A percentile compares a stretch with the other conserved stretches of the same genome.
Conservation (phyloP, 2,329 filamentous ascomycete genomes). For the Allantophomopsis lycopodina region DNA sequence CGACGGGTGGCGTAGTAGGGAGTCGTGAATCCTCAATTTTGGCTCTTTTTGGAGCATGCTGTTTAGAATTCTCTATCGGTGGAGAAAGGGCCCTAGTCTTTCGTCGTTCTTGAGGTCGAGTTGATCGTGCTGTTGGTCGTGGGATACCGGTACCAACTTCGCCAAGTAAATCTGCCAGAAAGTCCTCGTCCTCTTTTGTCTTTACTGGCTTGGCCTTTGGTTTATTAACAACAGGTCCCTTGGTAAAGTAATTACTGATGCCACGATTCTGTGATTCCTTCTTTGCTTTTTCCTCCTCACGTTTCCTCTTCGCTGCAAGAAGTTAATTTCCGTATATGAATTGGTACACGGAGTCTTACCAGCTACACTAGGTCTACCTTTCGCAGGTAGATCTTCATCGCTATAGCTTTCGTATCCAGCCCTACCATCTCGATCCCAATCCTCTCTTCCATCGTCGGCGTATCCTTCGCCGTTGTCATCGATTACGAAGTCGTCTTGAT, state of each 20-base stretch:
- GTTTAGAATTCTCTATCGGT: conserved; percentile 36
- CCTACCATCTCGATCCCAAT: conserved; percentile 77
- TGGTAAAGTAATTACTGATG: conserved; percentile 90
- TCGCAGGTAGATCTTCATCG: conserved; percentile 44
- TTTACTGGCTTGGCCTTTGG: conserved; percentile 72
- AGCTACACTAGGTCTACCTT: conserved; percentile 34
- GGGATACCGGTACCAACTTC: conserved; percentile 74
- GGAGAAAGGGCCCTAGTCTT: conserved; percentile 75
- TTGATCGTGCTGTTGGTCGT: conserved; percentile 41
- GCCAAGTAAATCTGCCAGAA: conserved; percentile 70
- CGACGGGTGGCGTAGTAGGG: conserved; percentile 29
- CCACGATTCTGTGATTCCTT: conserved; percentile 79
- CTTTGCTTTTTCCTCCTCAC: conserved; percentile 74
- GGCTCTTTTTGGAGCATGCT: conserved; percentile 38
- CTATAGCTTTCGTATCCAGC: conserved; percentile 60
- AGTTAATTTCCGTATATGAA: neutral
- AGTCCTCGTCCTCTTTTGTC: conserved; percentile 79
- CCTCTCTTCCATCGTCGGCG: conserved; percentile 88
- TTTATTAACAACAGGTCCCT: conserved; percentile 50
- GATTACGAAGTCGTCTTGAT: conserved; percentile 95
- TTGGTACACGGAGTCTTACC: conserved; percentile 9
- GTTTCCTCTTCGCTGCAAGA: conserved; percentile 63
- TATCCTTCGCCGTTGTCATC: conserved; percentile 98
- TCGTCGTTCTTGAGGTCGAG: conserved; percentile 60
- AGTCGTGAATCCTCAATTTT: conserved; percentile 36